A percentile compares a stretch with the other conserved stretches of the same genome.
phyloP scores from a whole-genome alignment of 192 early-diverging fungal genomes.

The Dimargaris cristalligena region DNA sequence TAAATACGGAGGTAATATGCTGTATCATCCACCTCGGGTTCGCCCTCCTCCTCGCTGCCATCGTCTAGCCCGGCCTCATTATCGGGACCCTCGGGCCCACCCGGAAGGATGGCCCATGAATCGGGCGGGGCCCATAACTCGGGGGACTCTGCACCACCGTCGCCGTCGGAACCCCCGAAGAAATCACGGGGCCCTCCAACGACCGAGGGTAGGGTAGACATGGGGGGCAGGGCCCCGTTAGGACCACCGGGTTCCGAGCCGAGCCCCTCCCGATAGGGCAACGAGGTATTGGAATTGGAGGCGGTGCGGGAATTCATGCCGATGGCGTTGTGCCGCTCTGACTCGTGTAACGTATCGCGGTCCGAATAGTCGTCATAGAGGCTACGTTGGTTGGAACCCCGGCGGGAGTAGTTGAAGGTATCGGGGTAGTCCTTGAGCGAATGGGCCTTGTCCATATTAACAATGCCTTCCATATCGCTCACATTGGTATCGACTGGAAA shows the following conservation, averaged over 20 bases:
- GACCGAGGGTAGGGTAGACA: neutral
- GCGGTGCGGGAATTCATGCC: neutral
- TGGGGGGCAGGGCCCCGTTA: no score
- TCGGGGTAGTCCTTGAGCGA: neutral
- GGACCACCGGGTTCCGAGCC: no score
- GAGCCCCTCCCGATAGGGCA: no score
- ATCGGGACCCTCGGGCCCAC: slow-evolving; percentile 16
- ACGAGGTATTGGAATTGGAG: neutral
- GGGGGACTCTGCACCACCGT: neutral
- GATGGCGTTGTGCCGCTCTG: neutral
- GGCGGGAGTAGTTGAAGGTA: neutral
- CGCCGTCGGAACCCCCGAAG: neutral
- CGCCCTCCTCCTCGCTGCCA: slow-evolving; percentile 16
- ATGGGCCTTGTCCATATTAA: slow-evolving; percentile 17
- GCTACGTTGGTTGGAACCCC: neutral
- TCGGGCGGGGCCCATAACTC: slow-evolving; percentile 50
- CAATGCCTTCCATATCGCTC: slow-evolving; percentile 27
- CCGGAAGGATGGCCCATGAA: slow-evolving; percentile 50
- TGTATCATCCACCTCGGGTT: slow-evolving; percentile 16
- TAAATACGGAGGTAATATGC: slow-evolving; percentile 56
- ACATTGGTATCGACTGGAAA: slow-evolving; percentile 25
- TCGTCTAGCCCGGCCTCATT: slow-evolving; percentile 18
- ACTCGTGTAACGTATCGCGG: neutral
- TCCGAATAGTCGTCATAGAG: neutral
- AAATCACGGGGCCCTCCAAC: no score